Conservation (phyloP, 108 stramenopile species). For the Pinguiococcus pyrenoidosus region DNA sequence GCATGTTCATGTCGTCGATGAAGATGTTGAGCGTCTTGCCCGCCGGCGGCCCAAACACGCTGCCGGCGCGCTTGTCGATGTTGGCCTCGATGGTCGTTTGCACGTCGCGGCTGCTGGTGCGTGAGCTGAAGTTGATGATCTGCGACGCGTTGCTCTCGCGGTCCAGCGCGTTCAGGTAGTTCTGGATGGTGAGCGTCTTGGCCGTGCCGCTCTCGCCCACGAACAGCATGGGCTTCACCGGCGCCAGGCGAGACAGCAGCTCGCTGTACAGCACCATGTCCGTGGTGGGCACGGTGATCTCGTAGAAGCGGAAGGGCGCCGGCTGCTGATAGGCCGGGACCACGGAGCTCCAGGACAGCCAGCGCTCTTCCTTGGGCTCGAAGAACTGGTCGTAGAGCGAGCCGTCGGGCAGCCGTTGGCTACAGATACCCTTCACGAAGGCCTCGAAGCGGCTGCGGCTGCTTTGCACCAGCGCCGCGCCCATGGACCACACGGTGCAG, state of each 20-base stretch:
- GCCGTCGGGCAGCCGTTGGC: slow-evolving; percentile 26
- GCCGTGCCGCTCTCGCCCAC: slow-evolving; percentile 55
- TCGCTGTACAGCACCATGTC: slow-evolving; percentile 44
- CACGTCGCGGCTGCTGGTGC: slow-evolving; percentile 44
- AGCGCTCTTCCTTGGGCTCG: slow-evolving; percentile 9
- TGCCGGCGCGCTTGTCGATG: slow-evolving; percentile 51
- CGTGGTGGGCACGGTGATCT: slow-evolving; percentile 56
- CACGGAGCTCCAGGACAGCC: slow-evolving; percentile 38
- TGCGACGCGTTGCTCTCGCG: slow-evolving; percentile 18
- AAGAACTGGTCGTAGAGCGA: slow-evolving; percentile 35
- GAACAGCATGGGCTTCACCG: slow-evolving; percentile 45
- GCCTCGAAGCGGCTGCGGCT: slow-evolving; percentile 32
- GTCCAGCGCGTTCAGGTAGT: slow-evolving; percentile 31
- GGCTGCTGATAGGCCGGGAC: slow-evolving; percentile 48
- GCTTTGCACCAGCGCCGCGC: slow-evolving; percentile 34
- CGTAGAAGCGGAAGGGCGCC: slow-evolving; percentile 41
- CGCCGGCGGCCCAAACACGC: slow-evolving; percentile 43
- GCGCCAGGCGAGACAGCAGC: slow-evolving; percentile 33
- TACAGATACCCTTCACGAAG: slow-evolving; percentile 33
- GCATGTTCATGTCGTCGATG: slow-evolving; percentile 60
- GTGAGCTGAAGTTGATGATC: slow-evolving; percentile 42
- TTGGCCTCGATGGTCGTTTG: slow-evolving; percentile 49
- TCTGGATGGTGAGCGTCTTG: slow-evolving; percentile 49
- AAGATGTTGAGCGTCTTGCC: slow-evolving; percentile 50
- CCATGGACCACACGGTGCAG: slow-evolving; percentile 43